Conservation (phyloP, 2,329 filamentous ascomycete genomes). For the Dothistroma septosporum region DNA sequence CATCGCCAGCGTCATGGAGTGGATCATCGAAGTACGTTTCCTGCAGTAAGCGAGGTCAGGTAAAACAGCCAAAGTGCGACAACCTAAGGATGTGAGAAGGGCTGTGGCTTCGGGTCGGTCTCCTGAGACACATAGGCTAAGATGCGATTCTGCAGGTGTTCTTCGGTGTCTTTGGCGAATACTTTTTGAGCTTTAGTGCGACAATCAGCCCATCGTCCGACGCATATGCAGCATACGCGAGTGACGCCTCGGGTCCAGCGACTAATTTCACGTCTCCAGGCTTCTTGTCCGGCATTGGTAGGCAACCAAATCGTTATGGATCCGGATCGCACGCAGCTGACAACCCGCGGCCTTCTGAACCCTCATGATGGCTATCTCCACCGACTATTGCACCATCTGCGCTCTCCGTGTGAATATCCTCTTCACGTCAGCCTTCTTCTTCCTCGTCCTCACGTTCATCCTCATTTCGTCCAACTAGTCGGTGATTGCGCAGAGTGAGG, state of each 20-base stretch:
- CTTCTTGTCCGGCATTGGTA: constrained; percentile 20
- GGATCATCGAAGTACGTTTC: constrained; percentile 35
- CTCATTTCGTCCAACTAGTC: constrained; percentile 17
- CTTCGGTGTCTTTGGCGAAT: constrained; percentile 26
- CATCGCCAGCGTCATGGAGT: constrained; percentile 33
- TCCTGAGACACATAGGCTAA: too few relatives aligned
- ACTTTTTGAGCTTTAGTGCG: constrained; percentile 19
- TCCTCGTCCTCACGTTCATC: constrained; percentile 19
- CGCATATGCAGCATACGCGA: constrained; percentile 18
- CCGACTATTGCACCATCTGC: constrained; percentile 21
- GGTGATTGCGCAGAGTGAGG: constrained; percentile 11
- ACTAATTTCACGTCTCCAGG: constrained; percentile 8
- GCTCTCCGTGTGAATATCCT: constrained; percentile 17
- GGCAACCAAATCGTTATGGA: neutral
- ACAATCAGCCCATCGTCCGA: constrained; percentile 18
- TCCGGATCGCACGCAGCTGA: neutral
- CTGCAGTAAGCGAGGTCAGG: constrained; percentile 3
- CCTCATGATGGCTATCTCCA: constrained; percentile 22
- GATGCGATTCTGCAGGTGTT: constrained; percentile 4
- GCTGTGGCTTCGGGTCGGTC: too few relatives aligned
- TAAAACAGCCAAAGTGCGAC: too few relatives aligned
- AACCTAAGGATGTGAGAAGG: too few relatives aligned
- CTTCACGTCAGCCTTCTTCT: constrained; percentile 20
- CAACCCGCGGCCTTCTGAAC: constrained; percentile 15
- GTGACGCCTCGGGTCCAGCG: constrained; percentile 8